These are phyloP conservation scores for Vitis rotundifolia DNA, from an alignment of 164 flowering plant genomes.

Conservation along the genomic window DNA sequence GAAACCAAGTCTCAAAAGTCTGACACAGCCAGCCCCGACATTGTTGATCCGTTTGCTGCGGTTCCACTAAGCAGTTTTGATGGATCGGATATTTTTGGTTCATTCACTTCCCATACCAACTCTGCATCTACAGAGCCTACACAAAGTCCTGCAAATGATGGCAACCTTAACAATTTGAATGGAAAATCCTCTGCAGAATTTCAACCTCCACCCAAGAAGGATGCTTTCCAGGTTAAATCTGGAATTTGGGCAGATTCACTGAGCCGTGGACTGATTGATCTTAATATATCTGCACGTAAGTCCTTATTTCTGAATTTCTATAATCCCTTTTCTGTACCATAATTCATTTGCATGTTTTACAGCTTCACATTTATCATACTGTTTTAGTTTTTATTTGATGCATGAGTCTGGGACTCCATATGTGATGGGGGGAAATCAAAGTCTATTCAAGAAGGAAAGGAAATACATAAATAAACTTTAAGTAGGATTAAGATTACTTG, in stretches of 20 bases:
- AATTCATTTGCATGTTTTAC: too few relatives aligned
- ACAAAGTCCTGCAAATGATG: conserved; percentile 29
- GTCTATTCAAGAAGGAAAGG: too few relatives aligned
- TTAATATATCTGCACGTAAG: conserved; percentile 97
- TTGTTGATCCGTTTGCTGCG: conserved; percentile 85
- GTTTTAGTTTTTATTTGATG: too few relatives aligned
- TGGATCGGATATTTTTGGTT: conserved; percentile 72
- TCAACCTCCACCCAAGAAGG: conserved; percentile 55
- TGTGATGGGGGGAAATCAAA: too few relatives aligned
- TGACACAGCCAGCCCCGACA: conserved; percentile 26
- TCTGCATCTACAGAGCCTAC: conserved; percentile 36
- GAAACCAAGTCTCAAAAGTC: conserved; percentile 42
- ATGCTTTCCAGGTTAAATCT: conserved; percentile 84
- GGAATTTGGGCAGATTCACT: conserved; percentile 99
- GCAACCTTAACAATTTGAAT: conserved; percentile 20
- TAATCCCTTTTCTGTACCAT: too few relatives aligned
- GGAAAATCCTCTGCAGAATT: conserved; percentile 36
- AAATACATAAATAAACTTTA: too few relatives aligned
- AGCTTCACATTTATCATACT: too few relatives aligned
- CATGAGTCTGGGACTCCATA: too few relatives aligned
- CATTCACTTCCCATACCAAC: conserved; percentile 58
- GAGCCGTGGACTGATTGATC: conserved; percentile 96
- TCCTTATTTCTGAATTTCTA: conserved; percentile 7
- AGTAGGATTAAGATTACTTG: too few relatives aligned
- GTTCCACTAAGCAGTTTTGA: conserved; percentile 78